phyloP scores from a whole-genome alignment of 1,139 yeast genomes.

The Ogataea hybrid region DNA sequence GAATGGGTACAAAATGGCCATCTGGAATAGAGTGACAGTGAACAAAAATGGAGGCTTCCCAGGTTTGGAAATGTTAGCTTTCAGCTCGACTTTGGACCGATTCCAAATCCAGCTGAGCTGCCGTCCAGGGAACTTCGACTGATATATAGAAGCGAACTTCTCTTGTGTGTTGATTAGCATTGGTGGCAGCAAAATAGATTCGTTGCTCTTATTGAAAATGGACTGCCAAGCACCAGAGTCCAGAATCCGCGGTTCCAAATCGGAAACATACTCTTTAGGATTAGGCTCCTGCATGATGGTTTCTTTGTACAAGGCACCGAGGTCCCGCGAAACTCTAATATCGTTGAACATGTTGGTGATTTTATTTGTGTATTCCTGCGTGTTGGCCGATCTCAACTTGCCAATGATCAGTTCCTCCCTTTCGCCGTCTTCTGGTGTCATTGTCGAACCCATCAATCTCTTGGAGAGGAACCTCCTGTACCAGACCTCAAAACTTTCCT shows the following conservation, averaged over 20 bases:
- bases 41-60: slow-evolving; percentile 83
- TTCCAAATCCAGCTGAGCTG: slow-evolving; percentile 96
- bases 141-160: slow-evolving; percentile 66
- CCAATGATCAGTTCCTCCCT: slow-evolving; percentile 81
- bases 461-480: slow-evolving; percentile 88
- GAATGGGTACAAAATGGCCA: slow-evolving; percentile 79
- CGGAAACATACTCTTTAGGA: slow-evolving; percentile 30
- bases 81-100: slow-evolving; percentile 87
- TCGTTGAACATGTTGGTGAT: slow-evolving; percentile 97
- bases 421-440: slow-evolving; percentile 77
- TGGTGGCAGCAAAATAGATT: slow-evolving; percentile 55
- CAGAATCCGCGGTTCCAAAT: slow-evolving; percentile 31
- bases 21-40: slow-evolving; percentile 81
- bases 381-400: slow-evolving; percentile 84
- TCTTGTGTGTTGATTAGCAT: slow-evolving; percentile 65
- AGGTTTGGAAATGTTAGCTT: slow-evolving; percentile 80
- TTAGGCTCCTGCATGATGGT: slow-evolving; percentile 38
- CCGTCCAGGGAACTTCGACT: slow-evolving; percentile 79
- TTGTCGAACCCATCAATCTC: slow-evolving; percentile 81
- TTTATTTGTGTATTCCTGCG: slow-evolving; percentile 89
- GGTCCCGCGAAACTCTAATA: slow-evolving; percentile 80
- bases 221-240: slow-evolving; percentile 32
- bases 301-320: slow-evolving; percentile 65
- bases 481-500: slow-evolving; percentile 92
- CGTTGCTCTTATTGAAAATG: slow-evolving; percentile 28